Base-by-base conservation (phyloP, 495 filamentous ascomycete genomes). In the Amphirosellinia nigrospora region DNA sequence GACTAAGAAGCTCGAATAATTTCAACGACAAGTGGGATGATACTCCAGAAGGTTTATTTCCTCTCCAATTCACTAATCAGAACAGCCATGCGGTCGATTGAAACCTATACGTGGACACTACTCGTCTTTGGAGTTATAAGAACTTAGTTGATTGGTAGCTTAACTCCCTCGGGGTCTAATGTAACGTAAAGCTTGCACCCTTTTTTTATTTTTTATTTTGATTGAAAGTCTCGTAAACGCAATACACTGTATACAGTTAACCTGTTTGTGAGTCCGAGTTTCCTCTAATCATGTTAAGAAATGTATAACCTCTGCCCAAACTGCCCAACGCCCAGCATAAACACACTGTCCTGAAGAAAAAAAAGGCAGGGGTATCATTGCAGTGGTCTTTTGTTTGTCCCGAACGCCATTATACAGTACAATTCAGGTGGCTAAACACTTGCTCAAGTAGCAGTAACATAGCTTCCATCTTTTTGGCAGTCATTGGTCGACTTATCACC, bases 301-400 rank as follows among this genome's bases (percentile, higher is more conserved):
- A 3, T 13, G 16, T 19, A 15, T 26, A 53, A 16, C 30, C 55
- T 36, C 32, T 58, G 32, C 55, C 9, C 21, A 21, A 19, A 58
- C 36, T 34, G 13, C 55, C 32, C 11, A 58, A 58, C 55, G 55
- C 55, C 16, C 36, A 21, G 16, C 21, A 58, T 58, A 9, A 21
- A 58, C 32, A 58, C 16, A 10, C 30, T 3, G 38, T 21, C 15
- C 32, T 36, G 38, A 36, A 21, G 9, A 7, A 32, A 7, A 32
- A 58, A 16, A 58, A 58, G 55, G 38, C 30, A 58, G n/a, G 32
- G 55, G 55, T 58, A 58, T 58, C 30, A 38, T 36, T 10, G 4
- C 28, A 41, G 58, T 11, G 36, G 9, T 28, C 15, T 16, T 41
- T 23, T 41, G 4, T 61, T 38, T 26, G 16, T 16, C 55, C 32